These are phyloP conservation scores for Fusarium brevicatenulatum DNA, from an alignment of 2,329 filamentous ascomycete species.

Conservation along the genomic window DNA sequence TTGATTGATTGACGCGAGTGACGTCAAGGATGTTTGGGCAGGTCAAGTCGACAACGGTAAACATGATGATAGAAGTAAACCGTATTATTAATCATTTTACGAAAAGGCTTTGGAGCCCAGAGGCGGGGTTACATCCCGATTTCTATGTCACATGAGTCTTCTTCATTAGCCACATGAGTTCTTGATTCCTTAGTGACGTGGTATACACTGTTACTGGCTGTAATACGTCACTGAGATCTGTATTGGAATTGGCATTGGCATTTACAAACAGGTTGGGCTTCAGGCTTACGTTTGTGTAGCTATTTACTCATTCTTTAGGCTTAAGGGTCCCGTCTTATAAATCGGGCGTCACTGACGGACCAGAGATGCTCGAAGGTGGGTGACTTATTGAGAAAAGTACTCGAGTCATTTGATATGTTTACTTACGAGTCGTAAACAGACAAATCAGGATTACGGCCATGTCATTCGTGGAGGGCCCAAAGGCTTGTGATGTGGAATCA, in stretches of 20 bases:
- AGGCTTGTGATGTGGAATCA: background rate
- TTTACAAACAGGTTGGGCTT: accelerated
- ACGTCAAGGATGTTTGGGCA: too few relatives aligned
- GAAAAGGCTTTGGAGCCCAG: background rate
- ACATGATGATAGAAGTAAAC: accelerated
- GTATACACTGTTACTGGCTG: background rate
- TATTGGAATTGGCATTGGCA: accelerated
- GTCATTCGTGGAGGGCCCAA: accelerated
- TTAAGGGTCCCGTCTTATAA: accelerated
- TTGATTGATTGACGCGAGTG: accelerated
- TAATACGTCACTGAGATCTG: accelerated
- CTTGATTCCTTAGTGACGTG: background rate
- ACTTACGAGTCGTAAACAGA: accelerated
- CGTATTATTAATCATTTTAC: background rate
- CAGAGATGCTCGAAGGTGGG: too few relatives aligned
- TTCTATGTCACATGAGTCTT: background rate
- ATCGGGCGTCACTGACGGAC: too few relatives aligned
- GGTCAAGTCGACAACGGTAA: too few relatives aligned
- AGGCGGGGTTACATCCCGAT: background rate
- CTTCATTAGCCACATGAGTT: accelerated
- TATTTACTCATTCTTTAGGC: too few relatives aligned
- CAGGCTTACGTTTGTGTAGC: too few relatives aligned
- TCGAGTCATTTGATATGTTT: background rate
- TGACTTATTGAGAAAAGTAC: background rate
- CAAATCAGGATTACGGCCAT: accelerated